Percentiles rank a stretch among this genome's conserved stretches.
phyloP scores from a whole-genome alignment of 805 yeast species.

The Cyberlindnera maclurae region DNA sequence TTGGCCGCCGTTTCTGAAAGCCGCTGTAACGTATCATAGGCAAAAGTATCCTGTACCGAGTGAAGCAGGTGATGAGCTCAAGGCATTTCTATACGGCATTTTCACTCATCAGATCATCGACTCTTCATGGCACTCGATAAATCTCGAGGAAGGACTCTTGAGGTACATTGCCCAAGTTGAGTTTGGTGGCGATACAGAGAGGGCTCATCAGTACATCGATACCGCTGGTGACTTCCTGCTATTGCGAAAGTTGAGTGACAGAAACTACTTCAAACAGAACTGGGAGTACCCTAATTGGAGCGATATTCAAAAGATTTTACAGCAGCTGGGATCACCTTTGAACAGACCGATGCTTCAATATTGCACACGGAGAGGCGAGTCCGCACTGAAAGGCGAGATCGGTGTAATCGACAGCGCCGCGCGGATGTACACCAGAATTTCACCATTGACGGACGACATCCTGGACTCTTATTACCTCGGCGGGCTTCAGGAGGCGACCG shows the following conservation, averaged over 20 bases:
- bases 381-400: slow-evolving; percentile 44
- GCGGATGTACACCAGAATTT: slow-evolving; percentile 17
- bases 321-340: slow-evolving; percentile 29
- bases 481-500: slow-evolving; percentile 41
- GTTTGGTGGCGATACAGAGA: slow-evolving; percentile 40
- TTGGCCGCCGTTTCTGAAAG: slow-evolving; percentile 59
- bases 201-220: slow-evolving; percentile 52
- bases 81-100: slow-evolving; percentile 52
- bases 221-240: slow-evolving; percentile 58
- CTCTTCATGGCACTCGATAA: slow-evolving; percentile 60
- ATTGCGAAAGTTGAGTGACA: slow-evolving; percentile 30
- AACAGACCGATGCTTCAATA: slow-evolving; percentile 28
- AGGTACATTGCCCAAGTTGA: slow-evolving; percentile 43
- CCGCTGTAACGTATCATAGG: slow-evolving; percentile 36
- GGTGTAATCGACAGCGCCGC: slow-evolving; percentile 5
- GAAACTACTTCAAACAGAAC: slow-evolving; percentile 22
- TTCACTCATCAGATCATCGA: slow-evolving; percentile 60
- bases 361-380: slow-evolving; percentile 50
- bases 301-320: slow-evolving; percentile 37
- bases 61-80: slow-evolving; percentile 26
- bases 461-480: slow-evolving; percentile 46
- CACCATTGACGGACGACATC: slow-evolving; percentile 37
- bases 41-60: slow-evolving; percentile 9
- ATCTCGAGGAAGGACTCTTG: slow-evolving; percentile 48
- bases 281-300: slow-evolving; percentile 35